These are phyloP conservation scores for Helicostylum pulchrum DNA, from an alignment of 192 early-diverging fungal genomes.

Conservation along the genomic window DNA sequence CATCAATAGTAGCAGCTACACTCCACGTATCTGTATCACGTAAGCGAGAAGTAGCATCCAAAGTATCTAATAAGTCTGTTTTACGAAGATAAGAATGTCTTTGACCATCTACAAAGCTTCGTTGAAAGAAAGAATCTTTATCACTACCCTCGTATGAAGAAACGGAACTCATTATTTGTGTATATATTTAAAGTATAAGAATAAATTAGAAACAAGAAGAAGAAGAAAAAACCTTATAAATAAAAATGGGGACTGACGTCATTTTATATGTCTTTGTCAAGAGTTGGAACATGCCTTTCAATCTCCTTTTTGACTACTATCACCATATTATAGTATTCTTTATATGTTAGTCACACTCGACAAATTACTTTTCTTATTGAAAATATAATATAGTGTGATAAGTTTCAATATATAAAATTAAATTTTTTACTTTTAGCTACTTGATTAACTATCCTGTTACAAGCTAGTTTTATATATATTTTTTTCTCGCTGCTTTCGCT, in stretches of 20 bases:
- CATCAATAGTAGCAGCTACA: constrained; percentile 42
- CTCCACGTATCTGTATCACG: constrained; percentile 40
- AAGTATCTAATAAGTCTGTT: constrained; percentile 35
- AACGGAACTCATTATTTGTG: constrained; percentile 24
- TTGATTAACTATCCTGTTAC: too few species aligned
- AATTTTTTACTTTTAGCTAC: too few species aligned
- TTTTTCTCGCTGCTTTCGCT: too few species aligned
- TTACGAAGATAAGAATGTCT: constrained; percentile 34
- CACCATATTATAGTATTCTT: too few species aligned
- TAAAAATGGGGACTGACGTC: neutral
- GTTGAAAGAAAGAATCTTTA: constrained; percentile 24
- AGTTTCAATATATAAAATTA: too few species aligned
- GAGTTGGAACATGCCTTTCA: too few species aligned
- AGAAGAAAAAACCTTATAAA: neutral
- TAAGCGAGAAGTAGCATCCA: constrained; percentile 23
- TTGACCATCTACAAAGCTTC: constrained; percentile 14
- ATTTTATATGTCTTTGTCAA: too few species aligned
- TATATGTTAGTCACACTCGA: too few species aligned
- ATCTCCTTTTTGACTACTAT: too few species aligned
- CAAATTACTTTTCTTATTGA: too few species aligned
- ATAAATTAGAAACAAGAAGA: neutral
- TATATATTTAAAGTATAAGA: neutral
- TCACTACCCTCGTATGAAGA: constrained; percentile 33
- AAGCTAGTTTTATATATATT: too few species aligned
- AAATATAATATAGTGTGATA: too few species aligned